Evolutionary conservation across 1,139 yeast genomes (phyloP), one percentile per base, ranked within the genome.

Genomic region (Suhomyces guaymorum): DNA sequence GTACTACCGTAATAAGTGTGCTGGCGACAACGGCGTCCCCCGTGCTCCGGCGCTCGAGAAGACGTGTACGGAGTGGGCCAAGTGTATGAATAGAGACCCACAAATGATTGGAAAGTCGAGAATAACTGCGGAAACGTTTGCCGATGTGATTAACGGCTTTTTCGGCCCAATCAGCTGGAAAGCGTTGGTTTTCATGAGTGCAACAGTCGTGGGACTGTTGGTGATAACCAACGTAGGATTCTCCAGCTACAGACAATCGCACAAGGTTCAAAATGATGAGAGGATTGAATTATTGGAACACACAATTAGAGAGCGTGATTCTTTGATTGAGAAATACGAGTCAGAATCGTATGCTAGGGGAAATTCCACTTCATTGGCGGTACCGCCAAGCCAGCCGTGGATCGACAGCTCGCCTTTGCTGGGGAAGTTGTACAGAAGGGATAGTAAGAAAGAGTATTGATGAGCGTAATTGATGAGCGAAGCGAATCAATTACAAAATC

Each of bases 1-100:
- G 42, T 92, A 81, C 55, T 57, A 75, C 15, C 61, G 82, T 23
- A 90, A 92, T 58, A 76, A 82, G 49, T 92, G 98, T 54, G 43
- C 56, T 10, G 45, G 39, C 10, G 65, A 55, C 7, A 47, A 50
- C 21, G 54, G 56, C 6, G 59, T 69, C 41, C 55, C 54, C 21
- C 57, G 82, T 17, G 82, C 77, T 0, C 96, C 96, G 1, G 92
- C 89, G 0, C 59, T 89, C 18, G 89, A 84, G 47, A 59, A 63
- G n/a, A 70, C 78, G 13, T 92, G 98, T 57, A 66, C 73, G 20
- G 66, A 67, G 26, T 87, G 96, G 95, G 82, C 78, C 43, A 75
- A 72, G 42, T 92, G 98, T 58, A 89, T 86, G 95, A 78, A 81
- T 48, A 70, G 88, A 41, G 95, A 90, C 49, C 96, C 96, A 10